Base-by-base conservation (phyloP, 257 asterid species). In the Rubia yunnanensis region DNA sequence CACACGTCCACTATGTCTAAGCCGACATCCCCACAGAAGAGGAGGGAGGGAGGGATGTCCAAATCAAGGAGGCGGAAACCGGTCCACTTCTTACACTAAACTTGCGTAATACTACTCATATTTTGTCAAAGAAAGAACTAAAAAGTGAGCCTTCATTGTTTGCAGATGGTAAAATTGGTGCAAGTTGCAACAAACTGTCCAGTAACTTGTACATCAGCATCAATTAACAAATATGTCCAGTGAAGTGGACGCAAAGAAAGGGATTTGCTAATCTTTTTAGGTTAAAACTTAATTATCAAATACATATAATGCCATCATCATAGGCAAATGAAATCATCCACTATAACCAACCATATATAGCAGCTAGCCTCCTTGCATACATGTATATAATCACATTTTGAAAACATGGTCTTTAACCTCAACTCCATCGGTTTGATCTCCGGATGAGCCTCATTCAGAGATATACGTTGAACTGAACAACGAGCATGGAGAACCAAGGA, bases 191-290 rank as follows among this genome's bases (percentile, higher is more conserved):
- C 92, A 65, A 87, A 87, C 85, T 48, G 49, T 39, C 8, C n/a
- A 50, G 27, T 22, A 44, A 44, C 52, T 44, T 44, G n/a, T n/a
- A 69, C 63, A 83, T 88, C 94, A 76, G 73, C 82, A 55, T 84
- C 96, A 79, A 82, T 77, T 80, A 88, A 84, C 92, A 72, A 69
- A 75, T 66, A 79, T 74, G 56, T 73, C 82, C 68, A 83, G 95
- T 90, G 95, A 77, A 90, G 92, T 90, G 80, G 84, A 90, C 91
- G 95, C 95, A 57, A 90, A 90, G 97, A 57, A 82, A 84, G 85
- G 84, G 76, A 78, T 78, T 72, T 71, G 65, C 86, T 73, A 24
- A 64, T 34, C 52, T 28, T 41, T 74, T 50, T 20, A 50, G 24
- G 52, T 44, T 44, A 44, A 14, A 44, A 44, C 52, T 44, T 44